Evolutionary conservation across 2,329 filamentous ascomycete genomes (phyloP).

Genomic region (Neopestalotiopsis clavispora): DNA sequence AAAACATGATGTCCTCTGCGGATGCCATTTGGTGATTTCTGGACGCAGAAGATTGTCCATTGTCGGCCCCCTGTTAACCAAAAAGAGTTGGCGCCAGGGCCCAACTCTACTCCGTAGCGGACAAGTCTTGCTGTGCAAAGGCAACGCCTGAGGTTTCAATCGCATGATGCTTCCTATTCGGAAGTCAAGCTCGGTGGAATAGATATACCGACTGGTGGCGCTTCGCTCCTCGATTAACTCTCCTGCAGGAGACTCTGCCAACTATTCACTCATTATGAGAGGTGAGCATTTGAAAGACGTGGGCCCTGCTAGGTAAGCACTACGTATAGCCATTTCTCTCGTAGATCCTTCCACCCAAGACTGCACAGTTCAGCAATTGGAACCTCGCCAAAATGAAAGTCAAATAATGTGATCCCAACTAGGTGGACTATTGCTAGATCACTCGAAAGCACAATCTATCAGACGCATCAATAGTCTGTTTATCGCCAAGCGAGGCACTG

Average conservation of each 20-base stretch:
- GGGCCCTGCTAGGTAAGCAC: not conserved
- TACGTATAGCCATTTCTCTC: not conserved
- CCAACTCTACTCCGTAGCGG: not conserved
- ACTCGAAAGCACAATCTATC: too few species aligned
- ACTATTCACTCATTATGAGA: not conserved
- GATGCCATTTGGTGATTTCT: not conserved
- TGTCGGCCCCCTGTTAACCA: not conserved
- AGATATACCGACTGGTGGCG: constrained; percentile 9
- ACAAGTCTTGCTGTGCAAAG: not conserved
- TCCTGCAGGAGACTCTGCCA: not conserved
- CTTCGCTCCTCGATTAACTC: not conserved
- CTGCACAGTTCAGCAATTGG: not conserved
- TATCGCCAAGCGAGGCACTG: not conserved
- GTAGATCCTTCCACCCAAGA: not conserved
- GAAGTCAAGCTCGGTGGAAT: constrained; percentile 6
- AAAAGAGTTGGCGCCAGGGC: not conserved
- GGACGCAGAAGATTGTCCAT: not conserved
- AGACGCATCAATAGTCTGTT: not conserved
- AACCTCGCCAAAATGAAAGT: not conserved
- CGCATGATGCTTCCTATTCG: constrained; percentile 7
- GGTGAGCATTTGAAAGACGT: not conserved
- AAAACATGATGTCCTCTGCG: not conserved
- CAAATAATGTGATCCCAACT: not conserved
- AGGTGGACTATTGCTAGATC: too few species aligned
- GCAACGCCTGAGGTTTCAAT: not conserved